These are phyloP conservation scores for Trichophyton rubrum DNA, from an alignment of 2,329 filamentous ascomycete species.

Conservation along the genomic window DNA sequence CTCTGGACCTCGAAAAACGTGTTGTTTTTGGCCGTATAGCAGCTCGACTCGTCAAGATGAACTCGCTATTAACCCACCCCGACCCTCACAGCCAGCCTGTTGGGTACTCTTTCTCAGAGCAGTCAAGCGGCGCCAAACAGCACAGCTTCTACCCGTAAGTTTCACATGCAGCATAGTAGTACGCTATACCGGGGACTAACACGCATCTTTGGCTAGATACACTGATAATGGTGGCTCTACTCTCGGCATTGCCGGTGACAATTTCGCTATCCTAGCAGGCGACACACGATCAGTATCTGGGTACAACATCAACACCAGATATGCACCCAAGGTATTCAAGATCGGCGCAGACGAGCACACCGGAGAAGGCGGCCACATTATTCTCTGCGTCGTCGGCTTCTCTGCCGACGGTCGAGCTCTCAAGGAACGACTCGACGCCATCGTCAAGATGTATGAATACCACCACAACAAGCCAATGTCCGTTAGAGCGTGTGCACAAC, in stretches of 20 bases:
- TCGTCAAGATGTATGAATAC: constrained; percentile 98
- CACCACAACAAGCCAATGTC: constrained; percentile 95
- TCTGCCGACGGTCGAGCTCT: constrained; percentile 88
- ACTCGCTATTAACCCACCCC: constrained; percentile 40
- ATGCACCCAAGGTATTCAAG: constrained; percentile 90
- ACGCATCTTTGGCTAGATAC: constrained; percentile 41
- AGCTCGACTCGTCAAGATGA: constrained; percentile 34
- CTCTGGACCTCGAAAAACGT: background rate
- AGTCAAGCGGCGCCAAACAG: constrained; percentile 44
- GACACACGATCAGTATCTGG: constrained; percentile 92
- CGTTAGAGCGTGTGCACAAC: constrained; percentile 86
- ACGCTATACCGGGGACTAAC: constrained; percentile 6
- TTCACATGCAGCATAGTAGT: background rate
- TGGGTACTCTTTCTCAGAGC: constrained; percentile 48
- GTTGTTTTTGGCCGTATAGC: background rate
- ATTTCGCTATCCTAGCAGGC: constrained; percentile 93
- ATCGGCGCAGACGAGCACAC: constrained; percentile 83
- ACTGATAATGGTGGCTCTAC: constrained; percentile 97
- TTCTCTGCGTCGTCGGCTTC: constrained; percentile 90
- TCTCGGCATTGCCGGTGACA: constrained; percentile 80
- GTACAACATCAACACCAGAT: constrained; percentile 98
- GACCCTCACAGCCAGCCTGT: constrained; percentile 41
- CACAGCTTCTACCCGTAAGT: constrained; percentile 88
- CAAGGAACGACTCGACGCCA: constrained; percentile 82
- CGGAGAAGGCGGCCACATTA: constrained; percentile 71